phyloP scores from a whole-genome alignment of 176 grass and related monocot genomes.

The Aegilops sharonensis region DNA sequence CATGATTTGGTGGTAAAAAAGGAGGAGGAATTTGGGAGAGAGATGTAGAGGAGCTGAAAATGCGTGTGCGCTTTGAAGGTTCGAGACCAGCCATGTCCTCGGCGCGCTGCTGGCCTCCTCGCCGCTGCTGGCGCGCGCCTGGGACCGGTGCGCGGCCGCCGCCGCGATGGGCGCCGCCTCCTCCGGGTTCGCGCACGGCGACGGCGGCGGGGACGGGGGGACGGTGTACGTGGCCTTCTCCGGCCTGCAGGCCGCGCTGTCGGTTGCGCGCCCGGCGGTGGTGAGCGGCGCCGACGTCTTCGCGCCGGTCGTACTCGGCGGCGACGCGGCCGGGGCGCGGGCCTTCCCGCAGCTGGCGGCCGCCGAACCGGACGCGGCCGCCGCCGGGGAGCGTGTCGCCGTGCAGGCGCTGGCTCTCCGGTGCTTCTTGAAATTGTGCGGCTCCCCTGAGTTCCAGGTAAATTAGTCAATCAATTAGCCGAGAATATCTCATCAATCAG shows the following conservation, averaged over 20 bases:
- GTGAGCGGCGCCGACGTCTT: constrained; percentile 33
- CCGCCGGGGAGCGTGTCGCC: constrained; percentile 47
- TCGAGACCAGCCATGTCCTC: constrained; percentile 91
- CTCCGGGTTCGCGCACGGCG: constrained; percentile 28
- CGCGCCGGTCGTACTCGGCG: constrained; percentile 37
- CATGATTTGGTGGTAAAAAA: neutral
- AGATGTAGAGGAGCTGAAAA: constrained; percentile 17
- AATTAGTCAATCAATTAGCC: constrained; percentile 44
- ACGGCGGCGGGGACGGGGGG: constrained; percentile 20
- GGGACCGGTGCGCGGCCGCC: constrained; percentile 58
- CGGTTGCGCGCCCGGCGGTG: constrained; percentile 3
- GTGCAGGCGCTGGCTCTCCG: constrained; percentile 67
- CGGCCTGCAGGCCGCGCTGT: constrained; percentile 38
- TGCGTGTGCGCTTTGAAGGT: constrained; percentile 48
- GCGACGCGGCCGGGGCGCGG: constrained; percentile 15
- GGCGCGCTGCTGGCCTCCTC: constrained; percentile 83
- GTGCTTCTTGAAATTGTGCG: constrained; percentile 50
- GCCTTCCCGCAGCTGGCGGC: constrained; percentile 60
- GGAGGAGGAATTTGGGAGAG: neutral
- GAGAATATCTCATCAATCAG: constrained; percentile 20
- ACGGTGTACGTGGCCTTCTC: constrained; percentile 74
- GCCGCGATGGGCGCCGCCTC: constrained; percentile 17
- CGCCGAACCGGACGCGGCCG: constrained; percentile 43
- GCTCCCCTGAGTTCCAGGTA: constrained; percentile 78
- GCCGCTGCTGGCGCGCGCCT: constrained; percentile 69